phyloP scores from a whole-genome alignment of 805 yeast species.

The Lachancea nothofagi region DNA sequence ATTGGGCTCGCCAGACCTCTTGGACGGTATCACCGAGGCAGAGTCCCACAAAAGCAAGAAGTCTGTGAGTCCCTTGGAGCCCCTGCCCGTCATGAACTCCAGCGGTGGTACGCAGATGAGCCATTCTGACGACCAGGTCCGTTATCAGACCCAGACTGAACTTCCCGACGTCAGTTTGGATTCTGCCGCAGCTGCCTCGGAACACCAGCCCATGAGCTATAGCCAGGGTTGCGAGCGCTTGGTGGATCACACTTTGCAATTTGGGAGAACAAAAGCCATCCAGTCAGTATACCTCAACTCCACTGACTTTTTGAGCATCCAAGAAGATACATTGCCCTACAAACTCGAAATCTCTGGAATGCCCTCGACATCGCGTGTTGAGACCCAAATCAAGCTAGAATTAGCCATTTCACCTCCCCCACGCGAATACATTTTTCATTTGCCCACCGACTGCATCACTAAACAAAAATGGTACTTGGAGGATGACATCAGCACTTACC shows the following conservation, averaged over 20 bases:
- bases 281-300: constrained; percentile 23
- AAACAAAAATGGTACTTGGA: constrained; percentile 75
- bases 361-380: constrained; percentile 84
- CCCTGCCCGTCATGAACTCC: neutral
- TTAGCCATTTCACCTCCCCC: constrained; percentile 73
- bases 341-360: constrained; percentile 51
- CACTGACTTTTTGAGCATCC: constrained; percentile 24
- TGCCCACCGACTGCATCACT: constrained; percentile 84
- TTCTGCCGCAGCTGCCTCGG: neutral
- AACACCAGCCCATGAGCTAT: constrained; percentile 6
- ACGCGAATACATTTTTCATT: constrained; percentile 60
- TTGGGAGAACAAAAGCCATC: constrained; percentile 23
- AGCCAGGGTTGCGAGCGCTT: constrained; percentile 17
- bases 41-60: constrained; percentile 1
- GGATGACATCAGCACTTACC: constrained; percentile 37
- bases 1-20: constrained; percentile 1
- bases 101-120: too few species aligned
- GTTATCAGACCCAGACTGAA: too few species aligned
- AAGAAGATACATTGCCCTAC: constrained; percentile 36
- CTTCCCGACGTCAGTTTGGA: too few species aligned
- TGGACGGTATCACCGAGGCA: neutral
- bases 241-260: constrained; percentile 17
- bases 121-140: too few species aligned
- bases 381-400: constrained; percentile 83
- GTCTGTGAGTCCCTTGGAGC: constrained; percentile 4